These are phyloP conservation scores for Eimeria mitis DNA, from an alignment of 169 alveolate species.

Conservation along the genomic window DNA sequence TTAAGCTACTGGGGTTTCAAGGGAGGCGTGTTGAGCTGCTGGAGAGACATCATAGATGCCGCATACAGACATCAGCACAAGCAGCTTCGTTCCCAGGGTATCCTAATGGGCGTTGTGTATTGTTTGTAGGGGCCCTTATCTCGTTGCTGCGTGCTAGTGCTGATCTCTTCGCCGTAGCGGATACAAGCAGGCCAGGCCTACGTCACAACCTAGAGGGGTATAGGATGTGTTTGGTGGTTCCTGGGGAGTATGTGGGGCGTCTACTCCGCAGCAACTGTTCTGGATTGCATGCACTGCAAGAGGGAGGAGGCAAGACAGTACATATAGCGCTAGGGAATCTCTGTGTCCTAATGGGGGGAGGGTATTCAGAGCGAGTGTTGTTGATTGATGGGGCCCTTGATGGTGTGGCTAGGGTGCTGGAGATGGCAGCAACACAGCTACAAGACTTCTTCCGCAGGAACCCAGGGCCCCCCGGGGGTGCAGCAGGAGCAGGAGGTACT, in stretches of 20 bases:
- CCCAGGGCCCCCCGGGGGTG: slow-evolving; percentile 61
- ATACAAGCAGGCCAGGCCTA: slow-evolving; percentile 75
- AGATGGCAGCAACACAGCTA: slow-evolving; percentile 72
- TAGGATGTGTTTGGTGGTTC: slow-evolving; percentile 73
- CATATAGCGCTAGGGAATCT: slow-evolving; percentile 73
- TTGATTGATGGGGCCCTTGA: slow-evolving; percentile 72
- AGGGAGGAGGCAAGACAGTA: slow-evolving; percentile 71
- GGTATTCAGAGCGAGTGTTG: slow-evolving; percentile 72
- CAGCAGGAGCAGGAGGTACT: not conserved
- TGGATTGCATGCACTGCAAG: slow-evolving; percentile 78
- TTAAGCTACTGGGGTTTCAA: slow-evolving; percentile 67
- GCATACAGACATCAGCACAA: slow-evolving; percentile 75
- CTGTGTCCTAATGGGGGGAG: slow-evolving; percentile 63
- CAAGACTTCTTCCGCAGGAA: slow-evolving; percentile 62
- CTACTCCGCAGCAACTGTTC: slow-evolving; percentile 77
- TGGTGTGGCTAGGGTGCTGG: slow-evolving; percentile 69
- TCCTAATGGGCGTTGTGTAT: slow-evolving; percentile 78
- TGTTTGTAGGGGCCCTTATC: slow-evolving; percentile 46
- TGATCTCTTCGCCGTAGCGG: slow-evolving; percentile 71
- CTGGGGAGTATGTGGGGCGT: slow-evolving; percentile 74
- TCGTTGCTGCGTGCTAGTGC: slow-evolving; percentile 68
- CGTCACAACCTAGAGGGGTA: slow-evolving; percentile 59
- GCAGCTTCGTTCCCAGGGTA: slow-evolving; percentile 74
- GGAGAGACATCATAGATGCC: slow-evolving; percentile 60
- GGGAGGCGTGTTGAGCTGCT: slow-evolving; percentile 75